Evolutionary conservation across 2,329 filamentous ascomycete genomes (phyloP).

Genomic region (Penicillium sp.): DNA sequence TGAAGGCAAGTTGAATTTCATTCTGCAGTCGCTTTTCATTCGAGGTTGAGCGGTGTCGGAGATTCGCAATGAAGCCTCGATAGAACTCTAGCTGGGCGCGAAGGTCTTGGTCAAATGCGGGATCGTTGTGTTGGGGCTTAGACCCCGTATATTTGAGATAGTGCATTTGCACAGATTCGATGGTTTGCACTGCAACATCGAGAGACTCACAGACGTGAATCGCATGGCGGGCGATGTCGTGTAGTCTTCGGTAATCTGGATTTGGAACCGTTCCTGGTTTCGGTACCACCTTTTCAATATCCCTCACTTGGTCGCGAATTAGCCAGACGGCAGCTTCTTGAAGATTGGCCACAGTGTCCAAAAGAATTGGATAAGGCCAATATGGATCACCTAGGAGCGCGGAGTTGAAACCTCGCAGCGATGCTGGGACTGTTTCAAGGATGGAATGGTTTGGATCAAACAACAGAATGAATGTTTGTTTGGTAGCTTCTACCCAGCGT

Average conservation of each 20-base stretch:
- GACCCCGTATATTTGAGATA: background rate
- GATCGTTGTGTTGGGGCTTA: too few species aligned
- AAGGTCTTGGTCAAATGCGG: background rate
- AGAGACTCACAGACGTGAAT: background rate
- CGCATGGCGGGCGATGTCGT: background rate
- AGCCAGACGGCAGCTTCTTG: background rate
- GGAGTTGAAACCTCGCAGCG: background rate
- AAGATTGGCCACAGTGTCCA: background rate
- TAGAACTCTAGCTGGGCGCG: background rate
- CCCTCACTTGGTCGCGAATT: background rate
- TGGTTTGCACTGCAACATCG: background rate
- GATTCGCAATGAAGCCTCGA: background rate
- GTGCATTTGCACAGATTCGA: background rate
- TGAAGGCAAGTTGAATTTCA: slow-evolving; percentile 35
- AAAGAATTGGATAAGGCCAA: background rate
- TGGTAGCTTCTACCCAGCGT: background rate
- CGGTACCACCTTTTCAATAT: background rate
- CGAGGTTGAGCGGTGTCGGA: background rate
- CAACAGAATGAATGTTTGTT: background rate
- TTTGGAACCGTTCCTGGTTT: background rate
- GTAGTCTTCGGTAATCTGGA: background rate
- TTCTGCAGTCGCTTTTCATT: slow-evolving; percentile 33
- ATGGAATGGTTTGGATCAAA: background rate
- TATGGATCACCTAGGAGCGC: background rate
- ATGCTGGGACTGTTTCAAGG: too few species aligned